These are phyloP conservation scores for Suillus discolor DNA, from an alignment of 768 basidiomycete species.

Conservation along the genomic window DNA sequence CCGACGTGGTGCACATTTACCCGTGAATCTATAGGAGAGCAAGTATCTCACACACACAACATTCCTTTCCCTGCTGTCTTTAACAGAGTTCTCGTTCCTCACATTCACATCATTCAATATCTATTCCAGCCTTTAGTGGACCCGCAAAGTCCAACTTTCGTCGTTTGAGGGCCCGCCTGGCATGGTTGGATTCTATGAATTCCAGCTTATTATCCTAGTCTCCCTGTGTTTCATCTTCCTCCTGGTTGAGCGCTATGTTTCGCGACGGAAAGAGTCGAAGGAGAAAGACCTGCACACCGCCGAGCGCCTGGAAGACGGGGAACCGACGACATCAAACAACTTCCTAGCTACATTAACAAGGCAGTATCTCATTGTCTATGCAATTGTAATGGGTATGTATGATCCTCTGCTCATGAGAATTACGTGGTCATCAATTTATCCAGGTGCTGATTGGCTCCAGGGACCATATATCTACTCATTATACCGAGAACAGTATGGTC, in stretches of 20 bases:
- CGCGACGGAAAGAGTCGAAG: constrained; percentile 23
- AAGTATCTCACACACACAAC: background rate
- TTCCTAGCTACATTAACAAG: constrained; percentile 37
- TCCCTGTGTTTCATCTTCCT: constrained; percentile 38
- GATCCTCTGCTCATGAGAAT: background rate
- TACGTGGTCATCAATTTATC: background rate
- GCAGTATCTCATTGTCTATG: constrained; percentile 69
- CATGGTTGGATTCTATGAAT: constrained; percentile 43
- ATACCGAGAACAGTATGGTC: constrained; percentile 67
- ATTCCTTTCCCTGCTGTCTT: background rate
- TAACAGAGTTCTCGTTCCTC: background rate
- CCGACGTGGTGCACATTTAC: background rate
- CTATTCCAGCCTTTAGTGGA: background rate
- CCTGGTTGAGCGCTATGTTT: constrained; percentile 35
- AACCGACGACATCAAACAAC: constrained; percentile 20
- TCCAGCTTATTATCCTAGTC: constrained; percentile 39
- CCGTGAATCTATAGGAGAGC: background rate
- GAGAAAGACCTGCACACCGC: constrained; percentile 27
- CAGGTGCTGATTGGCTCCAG: constrained; percentile 80
- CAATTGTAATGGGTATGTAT: constrained; percentile 68
- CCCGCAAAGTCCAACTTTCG: background rate
- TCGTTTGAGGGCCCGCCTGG: background rate
- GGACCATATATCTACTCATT: constrained; percentile 80
- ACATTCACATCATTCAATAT: no score
- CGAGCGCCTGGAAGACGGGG: constrained; percentile 36